Evolutionary conservation across 768 basidiomycete species (phyloP), one percentile per base, ranked within the genome.

Genomic region (Mycena rosella): DNA sequence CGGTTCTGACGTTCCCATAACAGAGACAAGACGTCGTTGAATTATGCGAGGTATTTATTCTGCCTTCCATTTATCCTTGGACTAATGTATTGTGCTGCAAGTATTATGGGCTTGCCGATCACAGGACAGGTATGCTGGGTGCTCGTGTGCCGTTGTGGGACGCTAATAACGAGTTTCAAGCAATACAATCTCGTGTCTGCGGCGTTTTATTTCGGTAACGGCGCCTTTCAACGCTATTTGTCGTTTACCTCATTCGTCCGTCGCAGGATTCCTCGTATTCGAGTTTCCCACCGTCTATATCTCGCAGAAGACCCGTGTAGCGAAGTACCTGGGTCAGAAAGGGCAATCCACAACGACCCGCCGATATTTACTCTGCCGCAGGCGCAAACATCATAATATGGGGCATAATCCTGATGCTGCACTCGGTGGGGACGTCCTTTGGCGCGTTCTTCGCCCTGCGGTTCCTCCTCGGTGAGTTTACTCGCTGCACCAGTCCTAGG

Each of bases 281-380:
- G 89, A 91, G 75, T 89, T 90, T 60, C 90, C 90, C 6, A 89
- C 88, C 0, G 85, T 88, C 13, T 90, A 89, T 72, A 85, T 90
- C 58, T 85, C 88, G 1, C 89, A 91, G 77, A 89, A 88, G 69
- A 78, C 86, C 13, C 77, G 87, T 24, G 74, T 87, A 18, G 89
- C 88, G 14, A 90, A 90, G 75, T 90, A 88, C 70, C 83, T 91
- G 11, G 89, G 88, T 87, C n/a, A n/a, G n/a, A n/a, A n/a, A n/a
- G n/a, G n/a, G n/a, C n/a, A n/a, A n/a, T n/a, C n/a, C n/a, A n/a
- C n/a, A n/a, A n/a, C n/a, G n/a, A n/a, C n/a, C n/a, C n/a, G n/a
- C n/a, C n/a, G n/a, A n/a, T 59, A 48, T 24, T 26, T 3, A 7
- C 24, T 17, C 26, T 6, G 2, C 3, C 36, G 30, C 65, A 84